These are phyloP conservation scores for Heterobasidion parviporum DNA, from an alignment of 1,284 basidiomycete species.

Conservation along the genomic window DNA sequence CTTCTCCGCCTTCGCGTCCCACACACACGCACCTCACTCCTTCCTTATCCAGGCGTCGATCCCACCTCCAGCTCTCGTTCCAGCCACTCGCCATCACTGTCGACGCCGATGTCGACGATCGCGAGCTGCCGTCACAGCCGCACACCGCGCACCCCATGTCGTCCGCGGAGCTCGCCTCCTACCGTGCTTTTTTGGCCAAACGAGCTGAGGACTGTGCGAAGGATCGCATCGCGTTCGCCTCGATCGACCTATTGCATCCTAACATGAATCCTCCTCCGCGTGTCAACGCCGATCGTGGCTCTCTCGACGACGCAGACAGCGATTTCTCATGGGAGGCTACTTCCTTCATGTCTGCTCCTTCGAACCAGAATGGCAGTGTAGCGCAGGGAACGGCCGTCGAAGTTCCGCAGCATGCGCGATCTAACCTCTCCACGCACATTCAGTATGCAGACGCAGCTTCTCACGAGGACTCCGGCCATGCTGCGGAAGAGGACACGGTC, in stretches of 20 bases:
- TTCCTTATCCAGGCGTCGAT: neutral
- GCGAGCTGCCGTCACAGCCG: neutral
- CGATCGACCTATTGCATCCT: too few species aligned
- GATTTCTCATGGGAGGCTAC: constrained; percentile 7
- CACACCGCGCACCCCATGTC: neutral
- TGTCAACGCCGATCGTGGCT: neutral
- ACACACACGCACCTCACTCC: neutral
- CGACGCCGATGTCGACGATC: neutral
- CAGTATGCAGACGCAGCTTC: too few species aligned
- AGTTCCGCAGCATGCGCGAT: too few species aligned
- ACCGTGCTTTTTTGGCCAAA: neutral
- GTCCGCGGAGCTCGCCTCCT: neutral
- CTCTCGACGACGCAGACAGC: constrained; percentile 3
- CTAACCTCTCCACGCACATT: too few species aligned
- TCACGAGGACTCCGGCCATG: too few species aligned
- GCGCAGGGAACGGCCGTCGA: too few species aligned
- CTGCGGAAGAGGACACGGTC: neutral
- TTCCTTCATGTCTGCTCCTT: neutral
- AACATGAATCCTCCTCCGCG: neutral
- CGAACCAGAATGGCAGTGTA: too few species aligned
- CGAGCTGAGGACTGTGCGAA: neutral
- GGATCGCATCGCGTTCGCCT: neutral
- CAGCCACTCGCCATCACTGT: neutral
- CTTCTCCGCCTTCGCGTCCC: neutral
- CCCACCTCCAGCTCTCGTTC: neutral